Evolutionary conservation across 2,329 filamentous ascomycete species (phyloP).

Genomic region (Xylariaceae sp.): DNA sequence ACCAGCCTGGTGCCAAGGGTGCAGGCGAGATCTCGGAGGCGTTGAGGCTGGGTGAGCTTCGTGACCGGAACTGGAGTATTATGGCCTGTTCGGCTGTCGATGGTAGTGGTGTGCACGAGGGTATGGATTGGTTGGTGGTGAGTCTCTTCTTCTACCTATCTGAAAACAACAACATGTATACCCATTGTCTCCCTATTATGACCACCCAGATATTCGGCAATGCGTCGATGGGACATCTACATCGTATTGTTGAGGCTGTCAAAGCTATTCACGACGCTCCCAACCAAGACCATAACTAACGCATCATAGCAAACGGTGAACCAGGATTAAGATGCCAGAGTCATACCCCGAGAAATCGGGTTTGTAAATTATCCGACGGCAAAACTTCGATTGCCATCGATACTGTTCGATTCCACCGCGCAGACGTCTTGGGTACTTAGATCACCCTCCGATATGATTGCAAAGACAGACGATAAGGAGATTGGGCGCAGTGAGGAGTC

Average conservation of each 20-base stretch:
- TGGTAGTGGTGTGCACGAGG: slow-evolving; percentile 88
- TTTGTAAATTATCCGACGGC: slow-evolving; percentile 11
- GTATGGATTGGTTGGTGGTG: slow-evolving; percentile 98
- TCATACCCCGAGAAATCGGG: background rate
- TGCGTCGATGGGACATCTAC: no score
- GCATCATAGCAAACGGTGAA: slow-evolving; percentile 15
- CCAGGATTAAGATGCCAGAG: slow-evolving; percentile 9
- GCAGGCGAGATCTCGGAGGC: slow-evolving; percentile 96
- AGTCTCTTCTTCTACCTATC: slow-evolving; percentile 25
- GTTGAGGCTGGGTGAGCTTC: slow-evolving; percentile 80
- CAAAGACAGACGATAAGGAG: background rate
- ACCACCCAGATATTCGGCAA: no score
- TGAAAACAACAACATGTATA: no score
- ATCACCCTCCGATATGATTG: background rate
- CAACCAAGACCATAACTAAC: slow-evolving; percentile 3
- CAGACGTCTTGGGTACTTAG: background rate
- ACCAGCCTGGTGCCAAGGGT: slow-evolving; percentile 93
- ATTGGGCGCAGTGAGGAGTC: background rate
- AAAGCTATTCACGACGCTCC: no score
- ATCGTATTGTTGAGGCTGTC: no score
- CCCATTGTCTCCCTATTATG: no score
- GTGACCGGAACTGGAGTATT: slow-evolving; percentile 98
- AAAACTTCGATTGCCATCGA: background rate
- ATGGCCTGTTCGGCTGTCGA: slow-evolving; percentile 96
- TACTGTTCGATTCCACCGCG: no score